phyloP scores from a whole-genome alignment of 768 basidiomycete genomes.

The Boletus reticulatus region DNA sequence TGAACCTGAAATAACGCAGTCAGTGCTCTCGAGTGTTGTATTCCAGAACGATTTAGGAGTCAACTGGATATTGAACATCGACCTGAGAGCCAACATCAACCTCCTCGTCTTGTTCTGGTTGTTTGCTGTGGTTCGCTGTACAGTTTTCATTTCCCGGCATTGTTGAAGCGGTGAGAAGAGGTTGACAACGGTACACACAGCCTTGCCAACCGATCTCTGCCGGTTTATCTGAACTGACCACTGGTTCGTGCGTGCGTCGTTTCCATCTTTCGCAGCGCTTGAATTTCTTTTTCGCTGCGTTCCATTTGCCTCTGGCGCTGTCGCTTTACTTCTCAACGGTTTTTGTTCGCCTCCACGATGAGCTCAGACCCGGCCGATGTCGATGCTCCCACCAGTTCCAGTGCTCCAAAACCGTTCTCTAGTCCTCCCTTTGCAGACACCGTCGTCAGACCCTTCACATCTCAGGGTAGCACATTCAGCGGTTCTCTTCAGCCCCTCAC shows the following conservation, averaged over 20 bases:
- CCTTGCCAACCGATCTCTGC: background rate
- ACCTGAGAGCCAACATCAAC: too few species aligned
- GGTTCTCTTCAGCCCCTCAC: constrained; percentile 8
- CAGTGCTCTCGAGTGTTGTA: too few species aligned
- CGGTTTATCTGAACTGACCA: background rate
- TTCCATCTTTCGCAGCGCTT: background rate
- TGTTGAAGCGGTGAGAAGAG: too few species aligned
- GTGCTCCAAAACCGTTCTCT: background rate
- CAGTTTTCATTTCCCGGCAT: too few species aligned
- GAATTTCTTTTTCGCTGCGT: background rate
- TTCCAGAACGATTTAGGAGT: too few species aligned
- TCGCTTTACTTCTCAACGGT: background rate
- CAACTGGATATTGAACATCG: too few species aligned
- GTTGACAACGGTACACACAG: too few species aligned
- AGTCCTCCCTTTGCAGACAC: constrained; percentile 27
- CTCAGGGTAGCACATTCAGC: constrained; percentile 21
- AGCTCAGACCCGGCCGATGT: background rate
- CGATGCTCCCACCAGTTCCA: background rate
- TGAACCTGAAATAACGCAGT: too few species aligned
- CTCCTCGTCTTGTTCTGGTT: too few species aligned
- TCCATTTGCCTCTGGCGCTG: background rate
- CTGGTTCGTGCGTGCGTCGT: background rate
- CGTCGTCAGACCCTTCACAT: constrained; percentile 29
- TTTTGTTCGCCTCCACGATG: background rate
- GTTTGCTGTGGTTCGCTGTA: too few species aligned